Percentiles rank a stretch among this genome's conserved stretches.
Conservation (phyloP, 306 rosid species). For the Ammopiptanthus mongolicus region DNA sequence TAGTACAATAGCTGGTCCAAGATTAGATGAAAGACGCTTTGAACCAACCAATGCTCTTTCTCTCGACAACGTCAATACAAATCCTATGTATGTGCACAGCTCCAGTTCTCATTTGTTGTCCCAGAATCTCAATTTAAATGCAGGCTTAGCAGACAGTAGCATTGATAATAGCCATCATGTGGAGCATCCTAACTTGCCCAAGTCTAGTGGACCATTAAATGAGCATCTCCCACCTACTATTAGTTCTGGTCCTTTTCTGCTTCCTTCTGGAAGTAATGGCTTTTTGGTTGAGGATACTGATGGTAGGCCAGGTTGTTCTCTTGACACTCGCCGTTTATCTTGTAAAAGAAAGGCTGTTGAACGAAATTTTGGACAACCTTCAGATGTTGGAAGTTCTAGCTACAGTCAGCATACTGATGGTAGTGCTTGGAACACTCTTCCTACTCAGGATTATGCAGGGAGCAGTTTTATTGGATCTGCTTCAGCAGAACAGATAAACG, state of each 20-base stretch:
- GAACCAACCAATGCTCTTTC: conserved; percentile 53
- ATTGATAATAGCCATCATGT: conserved; percentile 36
- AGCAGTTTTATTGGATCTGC: conserved; percentile 42
- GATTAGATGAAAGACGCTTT: conserved; percentile 45
- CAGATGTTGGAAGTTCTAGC: conserved; percentile 67
- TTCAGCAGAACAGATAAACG: conserved; percentile 49
- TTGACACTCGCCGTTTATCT: conserved; percentile 66
- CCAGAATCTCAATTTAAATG: conserved; percentile 61
- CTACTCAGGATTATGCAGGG: conserved; percentile 44
- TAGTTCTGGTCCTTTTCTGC: conserved; percentile 50
- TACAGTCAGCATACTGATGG: conserved; percentile 58
- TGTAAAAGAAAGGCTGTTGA: conserved; percentile 86
- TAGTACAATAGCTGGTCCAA: conserved; percentile 45
- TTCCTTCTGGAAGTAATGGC: conserved; percentile 52
- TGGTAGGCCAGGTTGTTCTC: conserved; percentile 62
- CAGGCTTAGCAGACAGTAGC: conserved; percentile 42
- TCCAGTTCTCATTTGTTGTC: conserved; percentile 50
- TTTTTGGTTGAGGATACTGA: conserved; percentile 46
- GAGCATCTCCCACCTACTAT: conserved; percentile 41
- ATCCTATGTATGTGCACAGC: conserved; percentile 42
- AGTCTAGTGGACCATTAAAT: conserved; percentile 53
- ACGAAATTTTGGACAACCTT: conserved; percentile 62
- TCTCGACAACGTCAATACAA: conserved; percentile 43
- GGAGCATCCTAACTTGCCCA: conserved; percentile 48
- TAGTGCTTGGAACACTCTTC: conserved; percentile 44